These are phyloP conservation scores for bread wheat (Triticum aestivum) DNA, from an alignment of 176 grass and related monocot species.

Conservation along the genomic window DNA sequence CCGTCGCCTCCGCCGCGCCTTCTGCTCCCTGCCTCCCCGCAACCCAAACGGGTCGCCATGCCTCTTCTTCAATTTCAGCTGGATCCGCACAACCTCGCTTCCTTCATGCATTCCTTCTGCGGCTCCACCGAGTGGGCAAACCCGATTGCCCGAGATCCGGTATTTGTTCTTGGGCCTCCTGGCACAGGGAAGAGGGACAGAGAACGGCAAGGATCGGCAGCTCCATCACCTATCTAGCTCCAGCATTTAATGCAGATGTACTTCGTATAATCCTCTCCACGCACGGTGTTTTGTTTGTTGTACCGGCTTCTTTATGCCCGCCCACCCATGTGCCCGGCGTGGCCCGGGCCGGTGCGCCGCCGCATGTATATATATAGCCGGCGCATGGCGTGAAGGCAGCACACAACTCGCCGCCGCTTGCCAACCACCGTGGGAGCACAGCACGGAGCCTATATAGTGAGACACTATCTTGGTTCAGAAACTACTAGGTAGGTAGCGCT, in stretches of 20 bases:
- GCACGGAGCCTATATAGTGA: not conserved
- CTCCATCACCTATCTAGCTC: constrained; percentile 6
- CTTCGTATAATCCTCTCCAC: not conserved
- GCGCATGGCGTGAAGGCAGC: constrained; percentile 18
- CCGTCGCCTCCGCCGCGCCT: constrained; percentile 45
- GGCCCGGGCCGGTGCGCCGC: not conserved
- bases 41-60: not conserved
- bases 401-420: not conserved
- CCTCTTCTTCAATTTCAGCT: not conserved
- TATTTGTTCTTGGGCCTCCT: no score
- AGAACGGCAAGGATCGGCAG: constrained; percentile 27
- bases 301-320: not conserved
- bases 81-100: not conserved
- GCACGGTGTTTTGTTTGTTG: constrained; percentile 9
- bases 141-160: not conserved
- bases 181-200: not conserved
- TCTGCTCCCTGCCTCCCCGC: constrained; percentile 20
- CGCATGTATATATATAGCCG: constrained; percentile 19
- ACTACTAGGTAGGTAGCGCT: not conserved
- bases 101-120: no score
- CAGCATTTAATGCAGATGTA: constrained; percentile 38
- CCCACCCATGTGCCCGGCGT: constrained; percentile 7
- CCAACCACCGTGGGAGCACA: not conserved
- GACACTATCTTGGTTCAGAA: not conserved
- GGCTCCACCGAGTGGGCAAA: not conserved